A percentile compares a stretch with the other conserved stretches of the same genome.
These are phyloP conservation scores for Ogataea angusta DNA, from an alignment of 805 yeast genomes.

Conservation along the genomic window DNA sequence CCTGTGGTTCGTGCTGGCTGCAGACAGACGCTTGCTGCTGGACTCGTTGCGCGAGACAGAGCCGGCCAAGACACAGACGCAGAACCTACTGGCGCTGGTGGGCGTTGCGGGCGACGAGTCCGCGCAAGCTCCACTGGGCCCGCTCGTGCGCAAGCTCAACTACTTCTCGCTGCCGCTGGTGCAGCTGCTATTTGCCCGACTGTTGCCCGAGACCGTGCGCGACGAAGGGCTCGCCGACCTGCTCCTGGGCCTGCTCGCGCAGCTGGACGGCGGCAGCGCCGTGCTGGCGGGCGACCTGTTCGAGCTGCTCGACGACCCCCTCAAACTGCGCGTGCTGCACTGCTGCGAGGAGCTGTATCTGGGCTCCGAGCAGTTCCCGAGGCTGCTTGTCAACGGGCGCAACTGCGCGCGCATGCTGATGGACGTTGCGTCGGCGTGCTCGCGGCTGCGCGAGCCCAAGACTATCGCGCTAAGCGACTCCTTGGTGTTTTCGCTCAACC, in stretches of 20 bases:
- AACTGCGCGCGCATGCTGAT: constrained; percentile 39
- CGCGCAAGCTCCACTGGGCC: constrained; percentile 1
- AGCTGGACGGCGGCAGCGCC: constrained; percentile 14
- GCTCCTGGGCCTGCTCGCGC: constrained; percentile 12
- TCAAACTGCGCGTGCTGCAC: constrained; percentile 34
- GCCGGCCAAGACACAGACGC: constrained; percentile 11
- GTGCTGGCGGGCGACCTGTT: constrained; percentile 38
- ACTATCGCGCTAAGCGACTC: constrained; percentile 34
- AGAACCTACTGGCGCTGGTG: constrained; percentile 15
- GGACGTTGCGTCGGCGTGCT: constrained; percentile 46
- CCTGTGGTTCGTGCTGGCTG: constrained; percentile 25
- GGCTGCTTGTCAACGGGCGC: constrained; percentile 18
- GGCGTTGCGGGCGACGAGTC: constrained; percentile 3
- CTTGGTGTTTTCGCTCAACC: constrained; percentile 39
- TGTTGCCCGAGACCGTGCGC: constrained; percentile 25
- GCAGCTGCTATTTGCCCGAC: constrained; percentile 37
- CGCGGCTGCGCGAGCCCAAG: constrained; percentile 29
- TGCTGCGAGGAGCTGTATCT: constrained; percentile 41
- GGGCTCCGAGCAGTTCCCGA: constrained; percentile 40
- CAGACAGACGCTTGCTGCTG: constrained; percentile 17
- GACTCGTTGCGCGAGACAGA: constrained; percentile 17
- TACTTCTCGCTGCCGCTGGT: constrained; percentile 42
- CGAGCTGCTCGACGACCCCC: constrained; percentile 31
- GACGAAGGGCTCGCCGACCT: constrained; percentile 13
- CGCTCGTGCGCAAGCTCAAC: constrained; percentile 28